Percentiles rank a stretch among this genome's conserved stretches.
These are phyloP conservation scores for Coemansia sp. DNA, from an alignment of 192 early-diverging fungal species.

Conservation along the genomic window DNA sequence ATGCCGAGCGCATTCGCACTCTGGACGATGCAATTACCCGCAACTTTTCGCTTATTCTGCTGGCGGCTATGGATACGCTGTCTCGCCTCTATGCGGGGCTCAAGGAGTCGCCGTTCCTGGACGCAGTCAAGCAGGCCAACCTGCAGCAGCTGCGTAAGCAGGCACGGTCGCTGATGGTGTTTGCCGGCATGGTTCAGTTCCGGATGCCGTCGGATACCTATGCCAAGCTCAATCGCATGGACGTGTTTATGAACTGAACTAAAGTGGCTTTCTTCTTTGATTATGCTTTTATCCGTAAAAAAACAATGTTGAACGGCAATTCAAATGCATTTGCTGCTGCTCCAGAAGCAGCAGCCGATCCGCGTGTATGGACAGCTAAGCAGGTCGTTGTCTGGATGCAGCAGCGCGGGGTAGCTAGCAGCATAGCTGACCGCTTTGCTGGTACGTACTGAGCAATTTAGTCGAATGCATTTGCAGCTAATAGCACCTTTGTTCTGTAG, in stretches of 20 bases:
- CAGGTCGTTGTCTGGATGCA: not conserved
- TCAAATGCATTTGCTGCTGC: too few relatives aligned
- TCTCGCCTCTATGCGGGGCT: constrained; percentile 58
- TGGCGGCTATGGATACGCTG: constrained; percentile 69
- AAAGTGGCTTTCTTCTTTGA: not conserved
- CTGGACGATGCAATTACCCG: constrained; percentile 69
- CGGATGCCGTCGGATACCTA: constrained; percentile 79
- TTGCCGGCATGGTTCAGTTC: constrained; percentile 84
- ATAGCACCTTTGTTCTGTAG: too few relatives aligned
- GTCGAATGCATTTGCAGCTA: too few relatives aligned
- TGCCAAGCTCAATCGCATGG: constrained; percentile 71
- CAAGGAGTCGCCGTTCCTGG: constrained; percentile 57
- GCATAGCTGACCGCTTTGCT: not conserved
- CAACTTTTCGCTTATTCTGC: constrained; percentile 73
- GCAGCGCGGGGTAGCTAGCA: not conserved
- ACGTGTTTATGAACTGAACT: constrained; percentile 59
- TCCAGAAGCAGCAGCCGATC: not conserved
- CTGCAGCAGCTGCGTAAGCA: constrained; percentile 58
- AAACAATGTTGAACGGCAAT: not conserved
- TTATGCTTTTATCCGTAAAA: not conserved
- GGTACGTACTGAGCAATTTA: not conserved
- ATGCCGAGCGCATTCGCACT: constrained; percentile 62
- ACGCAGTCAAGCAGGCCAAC: constrained; percentile 46
- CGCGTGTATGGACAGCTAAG: not conserved
- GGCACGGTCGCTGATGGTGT: constrained; percentile 71